A percentile compares a stretch with the other conserved stretches of the same genome.
These are phyloP conservation scores for Penicillium pancosmium DNA, from an alignment of 495 filamentous ascomycete species.

Conservation along the genomic window DNA sequence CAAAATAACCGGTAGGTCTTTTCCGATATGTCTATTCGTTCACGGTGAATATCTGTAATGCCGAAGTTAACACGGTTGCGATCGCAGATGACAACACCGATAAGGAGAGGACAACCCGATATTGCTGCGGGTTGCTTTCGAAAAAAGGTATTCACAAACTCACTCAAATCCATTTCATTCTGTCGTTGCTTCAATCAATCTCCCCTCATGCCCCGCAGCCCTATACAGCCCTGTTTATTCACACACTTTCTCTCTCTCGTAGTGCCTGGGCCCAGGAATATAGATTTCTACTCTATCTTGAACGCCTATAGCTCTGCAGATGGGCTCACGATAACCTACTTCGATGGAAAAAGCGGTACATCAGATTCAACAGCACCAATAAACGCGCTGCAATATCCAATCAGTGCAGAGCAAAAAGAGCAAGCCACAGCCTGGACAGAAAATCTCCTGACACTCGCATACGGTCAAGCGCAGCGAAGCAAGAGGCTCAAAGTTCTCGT, in stretches of 20 bases:
- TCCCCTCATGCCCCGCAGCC: no score
- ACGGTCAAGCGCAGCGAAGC: slow-evolving; percentile 63
- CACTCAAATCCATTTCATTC: no score
- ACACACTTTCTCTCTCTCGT: no score
- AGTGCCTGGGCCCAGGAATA: background rate
- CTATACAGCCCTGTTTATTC: no score
- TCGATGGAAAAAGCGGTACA: background rate
- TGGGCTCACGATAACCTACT: background rate
- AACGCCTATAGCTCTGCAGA: background rate
- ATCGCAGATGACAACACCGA: background rate
- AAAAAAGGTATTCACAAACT: background rate
- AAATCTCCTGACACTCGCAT: slow-evolving; percentile 43
- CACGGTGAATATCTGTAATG: background rate
- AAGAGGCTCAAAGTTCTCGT: slow-evolving; percentile 82
- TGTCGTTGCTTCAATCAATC: no score
- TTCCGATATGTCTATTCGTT: background rate
- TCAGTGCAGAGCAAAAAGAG: background rate
- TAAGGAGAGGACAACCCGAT: background rate
- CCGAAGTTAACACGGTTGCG: background rate
- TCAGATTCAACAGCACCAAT: background rate
- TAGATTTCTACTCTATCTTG: background rate
- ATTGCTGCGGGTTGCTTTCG: background rate
- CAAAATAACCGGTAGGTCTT: background rate
- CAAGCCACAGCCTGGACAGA: background rate
- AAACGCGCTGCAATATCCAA: slow-evolving; percentile 2